Conservation (phyloP, 768 basidiomycete genomes). For the Psilocybe cyanescens region DNA sequence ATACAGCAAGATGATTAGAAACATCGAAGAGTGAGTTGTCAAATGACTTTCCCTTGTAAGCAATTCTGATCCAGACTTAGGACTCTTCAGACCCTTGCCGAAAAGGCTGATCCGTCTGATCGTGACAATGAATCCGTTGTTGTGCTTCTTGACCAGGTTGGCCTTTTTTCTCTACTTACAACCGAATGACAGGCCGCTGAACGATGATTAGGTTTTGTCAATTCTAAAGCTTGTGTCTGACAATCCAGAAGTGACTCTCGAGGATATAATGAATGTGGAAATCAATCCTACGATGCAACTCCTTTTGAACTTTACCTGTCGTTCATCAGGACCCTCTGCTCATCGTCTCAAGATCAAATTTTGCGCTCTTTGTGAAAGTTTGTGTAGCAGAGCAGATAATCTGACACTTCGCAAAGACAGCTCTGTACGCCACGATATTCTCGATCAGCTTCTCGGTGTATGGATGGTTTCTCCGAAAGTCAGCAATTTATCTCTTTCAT, state of each 20-base stretch:
- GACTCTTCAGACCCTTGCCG: conserved; percentile 11
- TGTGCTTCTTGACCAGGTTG: conserved; percentile 77
- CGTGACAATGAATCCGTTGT: conserved; percentile 38
- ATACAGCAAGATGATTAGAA: conserved; percentile 67
- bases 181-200: not conserved
- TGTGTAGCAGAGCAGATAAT: conserved; percentile 64
- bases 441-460: conserved; percentile 71
- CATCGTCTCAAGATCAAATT: conserved; percentile 77
- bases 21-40: conserved; percentile 71
- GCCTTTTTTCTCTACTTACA: conserved; percentile 5
- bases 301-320: conserved; percentile 68
- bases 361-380: conserved; percentile 70
- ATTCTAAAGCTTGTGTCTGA: conserved; percentile 83
- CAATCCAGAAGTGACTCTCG: conserved; percentile 58
- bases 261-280: conserved; percentile 66
- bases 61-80: not conserved
- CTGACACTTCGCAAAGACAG: conserved; percentile 71
- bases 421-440: conserved; percentile 65
- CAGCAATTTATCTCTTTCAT: conserved; percentile 24
- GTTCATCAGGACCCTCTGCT: conserved; percentile 53
- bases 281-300: conserved; percentile 61
- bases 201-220: conserved; percentile 60
- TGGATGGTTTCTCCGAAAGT: conserved; percentile 71
- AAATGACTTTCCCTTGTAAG: not conserved
- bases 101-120: conserved; percentile 41